Evolutionary conservation across 257 asterid genomes (phyloP).

Genomic region (Scutellaria baicalensis): DNA sequence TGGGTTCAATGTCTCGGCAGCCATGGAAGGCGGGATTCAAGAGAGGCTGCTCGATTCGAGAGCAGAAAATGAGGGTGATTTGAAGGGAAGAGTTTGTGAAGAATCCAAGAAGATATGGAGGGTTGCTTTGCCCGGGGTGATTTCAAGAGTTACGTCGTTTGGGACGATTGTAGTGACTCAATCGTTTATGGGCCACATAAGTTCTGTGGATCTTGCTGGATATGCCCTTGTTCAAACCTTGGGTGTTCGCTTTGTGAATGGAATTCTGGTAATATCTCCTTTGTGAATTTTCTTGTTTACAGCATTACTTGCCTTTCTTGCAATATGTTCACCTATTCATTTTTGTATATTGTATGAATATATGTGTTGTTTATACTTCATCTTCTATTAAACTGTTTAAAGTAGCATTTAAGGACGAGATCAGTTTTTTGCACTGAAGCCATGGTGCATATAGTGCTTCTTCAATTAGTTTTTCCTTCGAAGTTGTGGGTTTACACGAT

Average conservation of each 20-base stretch:
- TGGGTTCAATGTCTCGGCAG: slow-evolving; percentile 2
- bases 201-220: slow-evolving; percentile 61
- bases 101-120: slow-evolving; percentile 84
- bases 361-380: neutral
- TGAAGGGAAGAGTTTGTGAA: slow-evolving; percentile 38
- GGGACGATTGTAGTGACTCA: slow-evolving; percentile 66
- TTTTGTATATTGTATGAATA: neutral
- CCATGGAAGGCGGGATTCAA: slow-evolving; percentile 35
- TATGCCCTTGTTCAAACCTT: slow-evolving; percentile 77
- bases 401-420: no score
- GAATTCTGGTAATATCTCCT: slow-evolving; percentile 46
- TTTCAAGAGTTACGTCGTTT: slow-evolving; percentile 62
- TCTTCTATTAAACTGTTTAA: neutral
- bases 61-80: slow-evolving; percentile 28
- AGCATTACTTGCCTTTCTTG: no score
- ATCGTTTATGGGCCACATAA: slow-evolving; percentile 61
- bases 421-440: neutral
- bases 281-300: neutral
- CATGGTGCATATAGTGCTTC: no score
- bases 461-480: neutral
- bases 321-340: neutral
- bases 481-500: neutral
- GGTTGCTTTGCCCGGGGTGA: slow-evolving; percentile 75
- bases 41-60: slow-evolving; percentile 44
- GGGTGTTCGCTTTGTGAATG: slow-evolving; percentile 62